Evolutionary conservation across 179 eudicot species (phyloP).

Genomic region (Pouteria campechiana): DNA sequence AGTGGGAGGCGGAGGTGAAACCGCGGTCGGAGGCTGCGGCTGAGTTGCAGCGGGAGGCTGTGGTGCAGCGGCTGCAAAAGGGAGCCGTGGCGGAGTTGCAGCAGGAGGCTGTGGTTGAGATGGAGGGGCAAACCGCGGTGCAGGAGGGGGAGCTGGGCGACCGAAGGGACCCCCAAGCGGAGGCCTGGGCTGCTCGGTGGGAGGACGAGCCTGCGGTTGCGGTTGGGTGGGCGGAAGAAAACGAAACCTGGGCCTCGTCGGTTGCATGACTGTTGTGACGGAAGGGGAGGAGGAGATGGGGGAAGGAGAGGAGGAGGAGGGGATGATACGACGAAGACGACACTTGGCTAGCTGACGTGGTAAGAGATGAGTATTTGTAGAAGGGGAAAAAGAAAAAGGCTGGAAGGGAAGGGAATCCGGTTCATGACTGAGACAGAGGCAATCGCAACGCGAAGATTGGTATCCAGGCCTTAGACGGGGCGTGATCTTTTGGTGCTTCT

Average conservation of each 20-base stretch:
- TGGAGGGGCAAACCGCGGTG: slow-evolving; percentile 6
- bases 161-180: slow-evolving; percentile 7
- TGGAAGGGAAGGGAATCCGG: no score
- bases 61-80: neutral
- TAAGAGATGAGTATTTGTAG: no score
- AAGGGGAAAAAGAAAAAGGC: no score
- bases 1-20: neutral
- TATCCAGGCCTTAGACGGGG: no score
- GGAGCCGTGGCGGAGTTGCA: neutral
- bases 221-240: slow-evolving; percentile 3
- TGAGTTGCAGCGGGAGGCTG: neutral
- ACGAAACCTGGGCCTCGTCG: slow-evolving; percentile 6
- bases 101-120: neutral
- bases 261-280: no score
- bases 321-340: no score
- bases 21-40: neutral
- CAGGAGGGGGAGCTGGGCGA: neutral
- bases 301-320: slow-evolving; percentile 8
- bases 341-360: no score
- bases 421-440: no score
- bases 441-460: no score
- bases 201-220: neutral
- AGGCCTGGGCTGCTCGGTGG: neutral
- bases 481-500: no score
- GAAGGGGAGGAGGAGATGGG: slow-evolving; percentile 6